Evolutionary conservation across 192 early-diverging fungal species (phyloP).

Genomic region (Mortierella hygrophila): DNA sequence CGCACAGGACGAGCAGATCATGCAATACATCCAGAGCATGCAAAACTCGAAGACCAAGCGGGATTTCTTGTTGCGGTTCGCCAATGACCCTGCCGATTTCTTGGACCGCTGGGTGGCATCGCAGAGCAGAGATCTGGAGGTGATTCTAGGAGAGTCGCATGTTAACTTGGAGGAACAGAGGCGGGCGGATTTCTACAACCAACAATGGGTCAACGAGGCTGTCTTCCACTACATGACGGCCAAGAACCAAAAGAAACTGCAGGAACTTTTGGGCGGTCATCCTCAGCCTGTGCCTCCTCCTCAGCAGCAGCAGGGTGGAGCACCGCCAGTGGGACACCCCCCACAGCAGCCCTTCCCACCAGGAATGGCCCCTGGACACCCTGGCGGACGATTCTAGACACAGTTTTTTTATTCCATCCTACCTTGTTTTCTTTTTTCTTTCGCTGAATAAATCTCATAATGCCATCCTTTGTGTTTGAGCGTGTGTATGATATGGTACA

Average conservation of each 20-base stretch:
- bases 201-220: conserved; percentile 88
- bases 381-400: conserved; percentile 35
- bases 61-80: conserved; percentile 92
- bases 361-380: conserved; percentile 38
- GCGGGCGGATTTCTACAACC: conserved; percentile 78
- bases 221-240: conserved; percentile 91
- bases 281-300: conserved; percentile 15
- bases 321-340: conserved; percentile 25
- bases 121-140: conserved; percentile 93
- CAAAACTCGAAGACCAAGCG: conserved; percentile 92
- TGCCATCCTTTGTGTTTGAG: background rate
- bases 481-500: conserved; percentile 3
- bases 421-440: conserved; percentile 7
- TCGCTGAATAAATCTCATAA: conserved; percentile 9
- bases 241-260: conserved; percentile 63
- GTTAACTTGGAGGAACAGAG: conserved; percentile 83
- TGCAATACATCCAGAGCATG: conserved; percentile 84
- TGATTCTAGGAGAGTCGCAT: conserved; percentile 79
- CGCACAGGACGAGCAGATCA: conserved; percentile 67
- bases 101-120: conserved; percentile 93
- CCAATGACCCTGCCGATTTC: conserved; percentile 88
- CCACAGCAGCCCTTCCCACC: conserved; percentile 34
- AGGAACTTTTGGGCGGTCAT: conserved; percentile 39
- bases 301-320: conserved; percentile 6
- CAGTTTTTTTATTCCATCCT: background rate